Conservation (phyloP, 441 rosid genomes). For the Manihot esculenta region DNA sequence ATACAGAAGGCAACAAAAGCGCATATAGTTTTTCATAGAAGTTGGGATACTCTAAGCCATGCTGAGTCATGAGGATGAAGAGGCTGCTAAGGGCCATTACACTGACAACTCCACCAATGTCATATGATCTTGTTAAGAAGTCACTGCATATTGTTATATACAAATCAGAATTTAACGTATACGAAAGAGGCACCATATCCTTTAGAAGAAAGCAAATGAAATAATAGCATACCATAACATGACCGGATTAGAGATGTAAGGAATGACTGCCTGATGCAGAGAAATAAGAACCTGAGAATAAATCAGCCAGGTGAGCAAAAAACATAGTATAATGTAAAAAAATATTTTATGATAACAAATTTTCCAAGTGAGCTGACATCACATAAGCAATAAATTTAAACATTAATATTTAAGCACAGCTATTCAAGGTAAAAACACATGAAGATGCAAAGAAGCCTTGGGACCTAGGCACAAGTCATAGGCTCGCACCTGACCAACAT, state of each 20-base stretch:
- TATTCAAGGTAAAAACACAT: too few species aligned
- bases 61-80: constrained; percentile 85
- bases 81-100: constrained; percentile 96
- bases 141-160: constrained; percentile 55
- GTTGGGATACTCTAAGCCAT: constrained; percentile 86
- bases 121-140: constrained; percentile 88
- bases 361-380: neutral
- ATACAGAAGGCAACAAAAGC: constrained; percentile 71
- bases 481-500: too few species aligned
- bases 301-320: constrained; percentile 19
- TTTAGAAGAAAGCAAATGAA: constrained; percentile 12
- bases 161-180: constrained; percentile 3
- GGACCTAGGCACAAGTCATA: too few species aligned
- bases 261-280: constrained; percentile 76
- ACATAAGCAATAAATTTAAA: too few species aligned
- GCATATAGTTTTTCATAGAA: constrained; percentile 85
- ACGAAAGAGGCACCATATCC: constrained; percentile 4
- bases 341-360: neutral
- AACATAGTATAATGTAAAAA: constrained; percentile 4
- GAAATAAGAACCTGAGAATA: constrained; percentile 70
- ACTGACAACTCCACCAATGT: constrained; percentile 91
- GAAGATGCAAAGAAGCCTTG: too few species aligned
- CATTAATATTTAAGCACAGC: too few species aligned
- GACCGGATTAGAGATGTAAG: constrained; percentile 71
- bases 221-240: constrained; percentile 59